These are phyloP conservation scores for Fusarium sp. DNA, from an alignment of 2,329 filamentous ascomycete genomes.

Conservation along the genomic window DNA sequence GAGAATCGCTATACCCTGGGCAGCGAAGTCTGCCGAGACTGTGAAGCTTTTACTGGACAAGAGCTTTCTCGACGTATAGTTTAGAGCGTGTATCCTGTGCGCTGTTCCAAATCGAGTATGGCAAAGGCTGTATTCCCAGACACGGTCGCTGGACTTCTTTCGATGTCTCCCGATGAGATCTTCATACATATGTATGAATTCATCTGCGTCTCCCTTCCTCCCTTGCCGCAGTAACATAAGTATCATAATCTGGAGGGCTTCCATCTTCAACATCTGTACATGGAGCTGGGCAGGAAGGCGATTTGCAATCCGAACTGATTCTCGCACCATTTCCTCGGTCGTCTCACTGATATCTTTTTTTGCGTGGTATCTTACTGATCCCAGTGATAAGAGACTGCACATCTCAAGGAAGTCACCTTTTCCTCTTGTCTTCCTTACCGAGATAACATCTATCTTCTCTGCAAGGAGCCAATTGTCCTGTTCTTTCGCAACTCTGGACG, in stretches of 20 bases:
- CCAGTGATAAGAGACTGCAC: not conserved
- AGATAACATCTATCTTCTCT: accelerated
- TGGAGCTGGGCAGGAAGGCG: too few relatives aligned
- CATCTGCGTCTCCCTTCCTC: not conserved
- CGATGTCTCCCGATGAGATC: not conserved
- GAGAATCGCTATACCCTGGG: too few relatives aligned
- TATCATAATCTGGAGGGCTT: too few relatives aligned
- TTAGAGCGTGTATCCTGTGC: too few relatives aligned
- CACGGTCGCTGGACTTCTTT: not conserved
- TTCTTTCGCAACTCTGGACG: accelerated
- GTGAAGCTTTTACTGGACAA: too few relatives aligned
- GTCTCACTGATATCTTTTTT: not conserved
- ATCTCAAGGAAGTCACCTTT: not conserved
- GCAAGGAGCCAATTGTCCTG: accelerated
- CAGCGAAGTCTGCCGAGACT: too few relatives aligned
- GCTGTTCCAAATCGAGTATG: too few relatives aligned
- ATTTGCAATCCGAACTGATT: not conserved
- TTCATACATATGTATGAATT: too few relatives aligned
- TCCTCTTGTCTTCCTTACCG: not conserved
- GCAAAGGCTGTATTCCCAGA: not conserved
- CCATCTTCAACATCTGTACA: too few relatives aligned
- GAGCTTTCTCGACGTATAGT: too few relatives aligned
- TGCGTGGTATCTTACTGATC: not conserved
- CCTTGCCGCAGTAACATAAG: not conserved
- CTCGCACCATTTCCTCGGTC: not conserved